Conservation (phyloP, 2,329 filamentous ascomycete species). For the Pezicula rhizophila region DNA sequence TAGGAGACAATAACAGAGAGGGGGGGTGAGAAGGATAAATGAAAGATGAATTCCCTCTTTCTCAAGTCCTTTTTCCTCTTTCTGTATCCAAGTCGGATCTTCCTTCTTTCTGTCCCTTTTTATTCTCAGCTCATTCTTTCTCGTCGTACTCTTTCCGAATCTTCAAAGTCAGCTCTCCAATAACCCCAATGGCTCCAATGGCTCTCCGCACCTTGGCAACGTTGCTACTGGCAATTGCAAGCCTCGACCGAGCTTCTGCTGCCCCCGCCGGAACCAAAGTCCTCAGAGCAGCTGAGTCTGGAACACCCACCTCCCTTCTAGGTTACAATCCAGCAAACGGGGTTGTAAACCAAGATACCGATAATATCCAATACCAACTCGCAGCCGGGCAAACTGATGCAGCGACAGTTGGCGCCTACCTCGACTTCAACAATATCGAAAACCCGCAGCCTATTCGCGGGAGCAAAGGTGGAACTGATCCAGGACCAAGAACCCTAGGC, state of each 20-base stretch:
- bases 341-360: slow-evolving; percentile 29
- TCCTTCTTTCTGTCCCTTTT: too few species aligned
- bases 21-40: too few species aligned
- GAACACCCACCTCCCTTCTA: slow-evolving; percentile 24
- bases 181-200: background rate
- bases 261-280: slow-evolving; percentile 18
- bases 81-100: too few species aligned
- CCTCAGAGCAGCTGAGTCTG: background rate
- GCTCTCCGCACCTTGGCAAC: background rate
- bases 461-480: slow-evolving; percentile 40
- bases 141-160: too few species aligned
- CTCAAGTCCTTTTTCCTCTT: too few species aligned
- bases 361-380: slow-evolving; percentile 32
- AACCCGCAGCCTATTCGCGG: slow-evolving; percentile 52
- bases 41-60: too few species aligned
- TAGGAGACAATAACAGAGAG: too few species aligned
- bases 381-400: slow-evolving; percentile 45
- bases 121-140: too few species aligned
- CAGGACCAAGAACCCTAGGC: slow-evolving; percentile 41
- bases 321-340: slow-evolving; percentile 33
- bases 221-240: slow-evolving; percentile 4
- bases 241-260: slow-evolving; percentile 4
- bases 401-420: slow-evolving; percentile 42
- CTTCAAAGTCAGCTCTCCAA: background rate
- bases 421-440: slow-evolving; percentile 46